A percentile compares a stretch with the other conserved stretches of the same genome.
These are phyloP conservation scores for Symbiodinium pilosum DNA, from an alignment of 73 alveolate genomes.

Conservation along the genomic window DNA sequence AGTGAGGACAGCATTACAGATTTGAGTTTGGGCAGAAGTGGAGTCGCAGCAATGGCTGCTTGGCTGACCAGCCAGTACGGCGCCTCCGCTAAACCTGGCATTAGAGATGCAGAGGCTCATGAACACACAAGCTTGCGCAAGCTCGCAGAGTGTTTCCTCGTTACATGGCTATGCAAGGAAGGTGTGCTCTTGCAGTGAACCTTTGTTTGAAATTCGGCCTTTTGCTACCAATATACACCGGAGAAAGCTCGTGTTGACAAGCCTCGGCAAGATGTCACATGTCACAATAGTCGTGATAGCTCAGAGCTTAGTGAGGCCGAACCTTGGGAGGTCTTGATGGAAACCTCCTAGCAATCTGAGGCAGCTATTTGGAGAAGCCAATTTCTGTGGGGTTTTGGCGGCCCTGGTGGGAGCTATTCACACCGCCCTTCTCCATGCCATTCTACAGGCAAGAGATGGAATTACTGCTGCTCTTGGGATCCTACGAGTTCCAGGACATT, in stretches of 20 bases:
- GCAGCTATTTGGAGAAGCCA: conserved; percentile 44
- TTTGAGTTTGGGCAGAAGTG: conserved; percentile 79
- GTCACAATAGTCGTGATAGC: too few relatives aligned
- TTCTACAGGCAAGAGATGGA: conserved; percentile 35
- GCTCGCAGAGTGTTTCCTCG: neutral
- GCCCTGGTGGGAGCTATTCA: conserved; percentile 79
- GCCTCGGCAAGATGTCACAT: too few relatives aligned
- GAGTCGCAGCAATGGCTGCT: conserved; percentile 84
- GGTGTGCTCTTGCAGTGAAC: too few relatives aligned
- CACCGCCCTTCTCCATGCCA: conserved; percentile 57
- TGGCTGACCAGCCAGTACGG: conserved; percentile 76
- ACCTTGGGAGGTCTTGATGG: too few relatives aligned
- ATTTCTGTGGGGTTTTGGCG: conserved; percentile 38
- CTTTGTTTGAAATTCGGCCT: too few relatives aligned
- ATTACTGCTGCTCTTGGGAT: conserved; percentile 26
- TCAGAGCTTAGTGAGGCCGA: too few relatives aligned
- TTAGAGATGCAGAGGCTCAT: too few relatives aligned
- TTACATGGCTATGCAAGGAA: too few relatives aligned
- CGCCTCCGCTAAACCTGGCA: neutral
- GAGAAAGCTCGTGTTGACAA: too few relatives aligned
- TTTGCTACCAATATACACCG: too few relatives aligned
- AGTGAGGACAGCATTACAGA: conserved; percentile 34
- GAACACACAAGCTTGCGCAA: neutral
- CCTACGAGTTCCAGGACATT: conserved; percentile 67
- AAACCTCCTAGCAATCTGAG: too few relatives aligned